Base-by-base conservation (phyloP, 139 green algal genomes). In the Ostreobium quekettii region DNA sequence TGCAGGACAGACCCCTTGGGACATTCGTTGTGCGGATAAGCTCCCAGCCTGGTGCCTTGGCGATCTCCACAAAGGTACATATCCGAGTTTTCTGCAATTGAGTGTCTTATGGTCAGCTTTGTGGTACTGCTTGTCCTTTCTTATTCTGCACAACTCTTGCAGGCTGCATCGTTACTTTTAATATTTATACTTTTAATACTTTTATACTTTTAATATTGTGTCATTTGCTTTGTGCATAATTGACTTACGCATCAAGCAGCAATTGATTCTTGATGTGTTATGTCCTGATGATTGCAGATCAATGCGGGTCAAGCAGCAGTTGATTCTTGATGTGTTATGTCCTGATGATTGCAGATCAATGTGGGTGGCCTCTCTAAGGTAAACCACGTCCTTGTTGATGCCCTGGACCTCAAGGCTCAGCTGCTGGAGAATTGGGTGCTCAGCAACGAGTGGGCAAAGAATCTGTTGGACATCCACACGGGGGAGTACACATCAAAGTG, bases 1-100 rank as follows among this genome's bases (percentile, higher is more conserved):
- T 68, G 7, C 24, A 57, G 31, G 24, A 68, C 6, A 19, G 53
- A 26, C 24, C 36, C 15, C 3, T 30, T 11, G 61, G 61, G 35
- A 68, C 61, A 28, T 68, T 68, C 24, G 30, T 68, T n/a, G 36
- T 68, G 24, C 35, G 61, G 35, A 48, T 68, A n/a, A 56, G 61
- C 31, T 68, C 61, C 11, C 37, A 68, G n/a, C 61, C 61, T 31
- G 61, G 61, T 22, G 28, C 37, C 36, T 68, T 68, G 15, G 61
- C 42, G 11, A 35, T 68, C 19, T 68, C 61, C 24, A 26, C 53
- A 5, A 68, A 68, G 36, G 53, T 62, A n/a, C 8, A 62, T 11
- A 26, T 19, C 46, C n/a, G n/a, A n/a, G n/a, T n/a, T n/a, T n/a
- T n/a, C n/a, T n/a, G n/a, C n/a, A n/a, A n/a, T n/a, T 53, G 15